Percentiles rank a stretch among this genome's conserved stretches.
Evolutionary conservation across 164 flowering plant genomes (phyloP).

Genomic region (Magnolia kwangsiensis): DNA sequence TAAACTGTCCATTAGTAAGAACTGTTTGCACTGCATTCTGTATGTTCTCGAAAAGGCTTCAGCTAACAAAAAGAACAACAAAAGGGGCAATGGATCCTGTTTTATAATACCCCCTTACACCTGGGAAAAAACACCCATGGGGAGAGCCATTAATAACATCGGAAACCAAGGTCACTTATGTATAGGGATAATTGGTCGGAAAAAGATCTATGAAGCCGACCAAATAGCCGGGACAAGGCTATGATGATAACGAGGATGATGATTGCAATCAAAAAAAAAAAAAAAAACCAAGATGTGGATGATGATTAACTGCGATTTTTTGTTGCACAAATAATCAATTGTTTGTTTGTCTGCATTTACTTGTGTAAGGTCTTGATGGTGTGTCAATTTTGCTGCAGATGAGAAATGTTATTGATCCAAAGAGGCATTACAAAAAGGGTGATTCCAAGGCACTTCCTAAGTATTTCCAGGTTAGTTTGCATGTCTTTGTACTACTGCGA

Average conservation of each 20-base stretch:
- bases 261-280: too few species aligned
- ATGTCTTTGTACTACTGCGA: background rate
- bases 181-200: background rate
- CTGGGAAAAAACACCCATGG: too few species aligned
- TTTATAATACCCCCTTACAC: too few species aligned
- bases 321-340: background rate
- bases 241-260: background rate
- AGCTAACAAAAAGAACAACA: too few species aligned
- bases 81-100: too few species aligned
- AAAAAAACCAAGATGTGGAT: background rate
- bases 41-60: too few species aligned
- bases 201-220: background rate
- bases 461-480: conserved; percentile 70
- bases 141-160: too few species aligned
- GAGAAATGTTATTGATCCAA: conserved; percentile 77
- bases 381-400: conserved; percentile 35
- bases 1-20: too few species aligned
- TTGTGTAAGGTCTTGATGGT: background rate
- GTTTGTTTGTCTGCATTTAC: background rate
- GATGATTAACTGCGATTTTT: background rate
- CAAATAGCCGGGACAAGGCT: background rate
- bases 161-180: background rate
- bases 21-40: too few species aligned
- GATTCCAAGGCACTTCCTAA: conserved; percentile 68
- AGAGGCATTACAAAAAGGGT: conserved; percentile 88